phyloP scores from a whole-genome alignment of 2,329 filamentous ascomycete species.

The Lachnum nothofagi region DNA sequence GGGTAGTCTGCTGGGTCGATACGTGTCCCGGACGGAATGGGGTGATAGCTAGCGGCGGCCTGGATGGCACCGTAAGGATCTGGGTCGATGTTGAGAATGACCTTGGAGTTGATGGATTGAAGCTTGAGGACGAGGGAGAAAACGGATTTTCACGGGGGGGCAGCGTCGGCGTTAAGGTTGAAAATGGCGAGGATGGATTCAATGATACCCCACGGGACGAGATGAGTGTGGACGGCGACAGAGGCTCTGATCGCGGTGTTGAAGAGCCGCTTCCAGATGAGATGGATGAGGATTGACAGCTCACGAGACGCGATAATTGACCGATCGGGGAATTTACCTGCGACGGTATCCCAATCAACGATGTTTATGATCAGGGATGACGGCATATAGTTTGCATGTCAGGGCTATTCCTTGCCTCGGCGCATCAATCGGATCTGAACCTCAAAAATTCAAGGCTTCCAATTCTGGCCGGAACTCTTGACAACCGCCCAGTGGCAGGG shows the following conservation, averaged over 20 bases:
- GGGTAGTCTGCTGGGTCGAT: slow-evolving; percentile 63
- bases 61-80: slow-evolving; percentile 57
- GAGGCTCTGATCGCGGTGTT: slow-evolving; percentile 2
- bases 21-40: slow-evolving; percentile 49
- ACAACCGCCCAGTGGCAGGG: too few species aligned
- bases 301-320: neutral
- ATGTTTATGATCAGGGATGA: neutral
- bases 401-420: neutral
- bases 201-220: slow-evolving; percentile 27
- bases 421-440: too few species aligned
- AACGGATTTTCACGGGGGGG: slow-evolving; percentile 11
- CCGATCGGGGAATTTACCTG: neutral
- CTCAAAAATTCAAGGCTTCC: too few species aligned
- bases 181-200: slow-evolving; percentile 15
- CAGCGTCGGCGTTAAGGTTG: slow-evolving; percentile 13
- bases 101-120: slow-evolving; percentile 18
- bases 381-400: neutral
- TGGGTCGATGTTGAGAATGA: slow-evolving; percentile 46
- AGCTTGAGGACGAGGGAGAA: slow-evolving; percentile 8
- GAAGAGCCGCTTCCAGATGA: slow-evolving; percentile 9
- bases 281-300: slow-evolving; percentile 18
- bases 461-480: too few species aligned
- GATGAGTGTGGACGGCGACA: slow-evolving; percentile 11
- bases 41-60: slow-evolving; percentile 54
- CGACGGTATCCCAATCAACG: neutral